Evolutionary conservation across 1,139 yeast genomes (phyloP), one percentile per base, ranked within the genome.

Genomic region (Scheffersomyces segobiensis): DNA sequence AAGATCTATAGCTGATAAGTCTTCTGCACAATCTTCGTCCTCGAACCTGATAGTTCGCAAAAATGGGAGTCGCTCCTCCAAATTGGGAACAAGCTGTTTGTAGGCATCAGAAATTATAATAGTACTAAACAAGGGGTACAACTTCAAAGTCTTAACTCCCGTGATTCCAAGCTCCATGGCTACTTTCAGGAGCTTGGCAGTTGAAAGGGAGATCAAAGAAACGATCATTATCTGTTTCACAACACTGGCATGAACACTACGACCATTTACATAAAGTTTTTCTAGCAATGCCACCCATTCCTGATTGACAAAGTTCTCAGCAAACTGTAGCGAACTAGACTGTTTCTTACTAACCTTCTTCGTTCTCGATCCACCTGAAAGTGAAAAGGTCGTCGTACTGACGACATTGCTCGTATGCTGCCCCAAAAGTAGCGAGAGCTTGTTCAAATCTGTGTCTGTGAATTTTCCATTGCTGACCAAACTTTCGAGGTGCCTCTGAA

Each of bases 281-380:
- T 89, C 93, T 54, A 89, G 67, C 18, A 73, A 70, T 61, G 85
- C 87, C 20, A 87, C 72, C 92, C 92, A 88, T 17, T 77, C 71
- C 1, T 72, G 65, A 21, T 76, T 76, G 0, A 87, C 85, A 69
- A 88, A 89, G 48, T 66, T 69, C 57, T 84, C 87, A 1, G 87
- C 81, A 71, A 88, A 87, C 3, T 63, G 66, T 14, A 69, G 61
- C 0, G 76, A 65, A 52, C 62, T 67, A n/a, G 63, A 55, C 42
- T 58, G 60, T 26, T 63, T 65, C 54, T 66, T 68, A 50, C 63
- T 65, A 52, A 71, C 61, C 32, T 62, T 65, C 55, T 63, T 67
- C 12, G 50, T 57, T n/a, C 62, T 50, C 5, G 59, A 53, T 22
- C 54, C 57, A 3, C 46, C 51, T 8, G 56, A 57, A 24, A 59